These are phyloP conservation scores for Hermanozyma aechmeae DNA, from an alignment of 805 yeast genomes.

Conservation along the genomic window DNA sequence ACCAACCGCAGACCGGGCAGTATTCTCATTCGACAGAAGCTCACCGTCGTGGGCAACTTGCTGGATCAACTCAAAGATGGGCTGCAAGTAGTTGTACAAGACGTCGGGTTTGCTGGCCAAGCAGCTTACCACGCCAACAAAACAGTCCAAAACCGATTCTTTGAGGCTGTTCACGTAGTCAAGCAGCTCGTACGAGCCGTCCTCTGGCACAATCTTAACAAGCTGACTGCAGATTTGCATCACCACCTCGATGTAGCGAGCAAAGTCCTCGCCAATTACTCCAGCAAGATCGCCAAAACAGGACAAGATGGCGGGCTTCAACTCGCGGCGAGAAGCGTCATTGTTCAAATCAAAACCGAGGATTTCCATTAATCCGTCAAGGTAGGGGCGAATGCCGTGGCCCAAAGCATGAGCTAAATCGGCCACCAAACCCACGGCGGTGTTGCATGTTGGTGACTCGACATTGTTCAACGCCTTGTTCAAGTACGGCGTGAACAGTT, in stretches of 20 bases:
- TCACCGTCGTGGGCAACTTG: constrained; percentile 50
- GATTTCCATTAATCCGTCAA: constrained; percentile 73
- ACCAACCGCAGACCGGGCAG: constrained; percentile 80
- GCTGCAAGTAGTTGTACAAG: constrained; percentile 54
- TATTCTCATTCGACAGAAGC: constrained; percentile 55
- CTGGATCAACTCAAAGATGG: constrained; percentile 63
- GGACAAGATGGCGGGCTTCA: constrained; percentile 80
- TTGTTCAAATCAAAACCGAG: constrained; percentile 67
- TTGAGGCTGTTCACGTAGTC: constrained; percentile 67
- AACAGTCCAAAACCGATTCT: constrained; percentile 91
- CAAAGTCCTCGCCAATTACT: constrained; percentile 69
- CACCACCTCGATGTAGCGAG: constrained; percentile 68
- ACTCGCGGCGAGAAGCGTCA: constrained; percentile 62
- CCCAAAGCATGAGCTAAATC: constrained; percentile 90
- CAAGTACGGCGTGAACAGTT: constrained; percentile 74
- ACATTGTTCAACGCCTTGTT: constrained; percentile 71
- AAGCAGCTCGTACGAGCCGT: constrained; percentile 59
- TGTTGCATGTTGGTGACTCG: constrained; percentile 73
- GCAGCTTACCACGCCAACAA: constrained; percentile 94
- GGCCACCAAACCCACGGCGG: constrained; percentile 92
- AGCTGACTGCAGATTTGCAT: constrained; percentile 70
- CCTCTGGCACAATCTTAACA: constrained; percentile 53
- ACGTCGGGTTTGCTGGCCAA: constrained; percentile 58
- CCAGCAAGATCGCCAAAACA: constrained; percentile 96
- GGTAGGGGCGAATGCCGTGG: constrained; percentile 59